Percentiles rank a stretch among this genome's conserved stretches.
These are phyloP conservation scores for Aspergillus quadricinctus DNA, from an alignment of 2,329 filamentous ascomycete species.

Conservation along the genomic window DNA sequence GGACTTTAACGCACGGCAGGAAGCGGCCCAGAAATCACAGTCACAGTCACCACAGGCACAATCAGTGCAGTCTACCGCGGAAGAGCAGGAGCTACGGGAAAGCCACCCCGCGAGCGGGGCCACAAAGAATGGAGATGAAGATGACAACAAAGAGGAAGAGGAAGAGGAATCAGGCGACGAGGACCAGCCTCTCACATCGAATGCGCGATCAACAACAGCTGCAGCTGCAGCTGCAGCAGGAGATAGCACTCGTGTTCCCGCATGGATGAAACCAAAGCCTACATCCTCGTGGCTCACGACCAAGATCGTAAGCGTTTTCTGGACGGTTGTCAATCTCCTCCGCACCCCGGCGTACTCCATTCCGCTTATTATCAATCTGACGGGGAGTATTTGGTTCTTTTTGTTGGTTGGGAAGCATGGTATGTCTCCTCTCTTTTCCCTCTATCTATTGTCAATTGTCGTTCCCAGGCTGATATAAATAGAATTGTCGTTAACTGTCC, in stretches of 20 bases:
- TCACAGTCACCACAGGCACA: conserved; percentile 5
- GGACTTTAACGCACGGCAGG: conserved; percentile 60
- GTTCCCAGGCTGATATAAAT: not conserved
- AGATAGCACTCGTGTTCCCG: conserved; percentile 8
- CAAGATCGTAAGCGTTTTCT: conserved; percentile 62
- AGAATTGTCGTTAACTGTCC: conserved; percentile 91
- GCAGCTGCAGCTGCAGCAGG: not conserved
- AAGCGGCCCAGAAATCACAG: conserved; percentile 16
- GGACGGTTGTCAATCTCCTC: conserved; percentile 72
- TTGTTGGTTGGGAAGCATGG: conserved; percentile 87
- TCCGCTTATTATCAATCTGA: conserved; percentile 80
- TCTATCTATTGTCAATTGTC: not conserved
- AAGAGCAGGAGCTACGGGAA: not conserved
- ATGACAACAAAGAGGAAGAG: not conserved
- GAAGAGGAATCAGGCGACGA: not conserved
- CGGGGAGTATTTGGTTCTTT: conserved; percentile 96
- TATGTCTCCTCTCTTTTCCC: conserved; percentile 43
- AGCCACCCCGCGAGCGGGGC: not conserved
- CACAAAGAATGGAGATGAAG: not conserved
- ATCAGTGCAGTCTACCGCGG: not conserved
- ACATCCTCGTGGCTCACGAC: conserved; percentile 55
- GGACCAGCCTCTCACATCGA: not conserved
- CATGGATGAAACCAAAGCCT: conserved; percentile 24
- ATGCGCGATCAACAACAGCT: not conserved
- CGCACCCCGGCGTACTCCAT: conserved; percentile 78